Evolutionary conservation across 1,284 basidiomycete genomes (phyloP), one percentile per base, ranked within the genome.

Genomic region (Ceratobasidium sp.): DNA sequence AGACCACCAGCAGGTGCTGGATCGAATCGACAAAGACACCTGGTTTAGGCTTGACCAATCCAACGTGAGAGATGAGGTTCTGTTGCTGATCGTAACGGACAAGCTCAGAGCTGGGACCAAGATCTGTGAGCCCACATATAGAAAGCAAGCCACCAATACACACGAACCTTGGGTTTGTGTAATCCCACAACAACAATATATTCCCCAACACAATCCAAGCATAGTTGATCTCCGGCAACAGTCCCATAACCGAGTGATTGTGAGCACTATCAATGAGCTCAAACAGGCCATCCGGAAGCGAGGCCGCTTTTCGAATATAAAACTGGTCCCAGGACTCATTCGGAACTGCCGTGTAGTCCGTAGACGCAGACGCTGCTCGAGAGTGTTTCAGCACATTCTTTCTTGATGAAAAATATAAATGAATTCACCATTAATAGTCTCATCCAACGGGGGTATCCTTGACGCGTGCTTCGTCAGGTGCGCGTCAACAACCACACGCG

Each of bases 171-270:
- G 91, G 94, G 94, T 80, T 98, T 94, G 64, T 85, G 82, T 98
- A 99, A 82, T 98, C 95, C 98, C 98, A 99, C 34, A 99, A 85
- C 80, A 98, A 95, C 51, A 99, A 86, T 79, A 94, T 93, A 82
- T 97, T 92, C 84, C 98, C 95, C 76, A 98, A 92, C 11, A 94
- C 92, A 78, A 98, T 93, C 95, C 96, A 99, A 0, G 94, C 96
- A 64, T 96, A 88, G 78, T 95, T 94, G 77, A 99, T 94, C 79
- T 96, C 94, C 39, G 96, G 91, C 80, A 99, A 90, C 73, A 99
- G 83, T 11, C 97, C 97, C 92, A 98, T 96, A 8, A 74, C 59
- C 71, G 78, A 76, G 27, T 74, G 76, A 51, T 75, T 63, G 66
- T 72, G 82, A 87, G 79, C 78, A 92, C 93, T 88, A 78, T 91